Evolutionary conservation across 1,284 basidiomycete genomes (phyloP).

Genomic region (Pyrrhoderma lamaoense): DNA sequence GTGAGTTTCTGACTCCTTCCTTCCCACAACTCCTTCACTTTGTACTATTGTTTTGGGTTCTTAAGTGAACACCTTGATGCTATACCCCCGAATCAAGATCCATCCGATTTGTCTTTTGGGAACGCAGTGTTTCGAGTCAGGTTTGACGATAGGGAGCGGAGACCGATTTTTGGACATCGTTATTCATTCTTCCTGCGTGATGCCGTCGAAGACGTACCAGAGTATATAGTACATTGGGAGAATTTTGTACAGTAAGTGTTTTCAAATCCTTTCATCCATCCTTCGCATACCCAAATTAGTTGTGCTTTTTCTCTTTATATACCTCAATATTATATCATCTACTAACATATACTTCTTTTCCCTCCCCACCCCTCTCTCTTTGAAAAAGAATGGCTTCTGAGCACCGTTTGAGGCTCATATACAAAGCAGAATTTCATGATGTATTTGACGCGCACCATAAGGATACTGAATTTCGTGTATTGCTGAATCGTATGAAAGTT

Average conservation of each 20-base stretch:
- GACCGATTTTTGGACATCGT: slow-evolving; percentile 78
- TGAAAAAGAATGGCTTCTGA: slow-evolving; percentile 77
- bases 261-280: not conserved
- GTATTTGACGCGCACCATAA: slow-evolving; percentile 75
- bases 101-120: slow-evolving; percentile 69
- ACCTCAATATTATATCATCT: too few species aligned
- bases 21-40: not conserved
- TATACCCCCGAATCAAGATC: slow-evolving; percentile 49
- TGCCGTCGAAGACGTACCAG: slow-evolving; percentile 95
- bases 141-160: slow-evolving; percentile 65
- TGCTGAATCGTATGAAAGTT: slow-evolving; percentile 86
- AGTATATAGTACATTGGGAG: slow-evolving; percentile 94
- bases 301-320: not conserved
- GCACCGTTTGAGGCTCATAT: slow-evolving; percentile 69
- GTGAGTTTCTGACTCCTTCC: slow-evolving; percentile 7
- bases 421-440: slow-evolving; percentile 85
- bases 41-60: slow-evolving; percentile 13
- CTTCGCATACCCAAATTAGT: too few species aligned
- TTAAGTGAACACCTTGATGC: slow-evolving; percentile 57
- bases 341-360: too few species aligned
- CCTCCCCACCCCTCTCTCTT: slow-evolving; percentile 15
- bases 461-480: slow-evolving; percentile 66
- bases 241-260: slow-evolving; percentile 74
- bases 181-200: slow-evolving; percentile 94
- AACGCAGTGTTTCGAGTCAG: slow-evolving; percentile 86